phyloP scores from a whole-genome alignment of 225 moss, liverwort and hornwort genomes.

The Marchantia polymorpha region DNA sequence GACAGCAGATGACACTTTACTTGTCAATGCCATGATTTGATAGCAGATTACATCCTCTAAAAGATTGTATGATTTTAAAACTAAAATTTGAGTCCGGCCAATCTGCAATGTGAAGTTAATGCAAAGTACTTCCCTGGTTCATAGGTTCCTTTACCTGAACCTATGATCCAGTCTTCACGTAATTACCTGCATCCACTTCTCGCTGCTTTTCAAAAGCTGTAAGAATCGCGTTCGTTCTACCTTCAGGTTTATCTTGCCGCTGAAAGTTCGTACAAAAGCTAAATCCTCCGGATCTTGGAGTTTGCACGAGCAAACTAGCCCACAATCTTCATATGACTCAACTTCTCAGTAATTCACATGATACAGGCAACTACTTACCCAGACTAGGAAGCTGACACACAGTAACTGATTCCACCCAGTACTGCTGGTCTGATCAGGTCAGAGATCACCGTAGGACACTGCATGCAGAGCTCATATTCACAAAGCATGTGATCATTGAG shows the following conservation, averaged over 20 bases:
- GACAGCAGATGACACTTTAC: neutral
- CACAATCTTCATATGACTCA: neutral
- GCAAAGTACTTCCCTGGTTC: neutral
- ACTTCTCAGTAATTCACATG: neutral
- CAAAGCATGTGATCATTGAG: constrained; percentile 7
- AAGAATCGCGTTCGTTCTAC: neutral
- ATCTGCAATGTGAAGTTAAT: neutral
- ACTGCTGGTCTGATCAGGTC: neutral
- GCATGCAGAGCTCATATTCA: constrained; percentile 8
- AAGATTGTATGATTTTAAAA: neutral
- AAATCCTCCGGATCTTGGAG: neutral
- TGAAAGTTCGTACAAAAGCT: neutral
- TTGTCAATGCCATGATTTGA: neutral
- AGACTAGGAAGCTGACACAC: neutral
- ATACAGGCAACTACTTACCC: neutral
- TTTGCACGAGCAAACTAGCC: neutral
- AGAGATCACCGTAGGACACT: neutral
- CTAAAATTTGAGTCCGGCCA: neutral
- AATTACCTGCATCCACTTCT: constrained; percentile 1
- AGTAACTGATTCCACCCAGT: neutral
- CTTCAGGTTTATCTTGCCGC: neutral
- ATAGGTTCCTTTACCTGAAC: neutral
- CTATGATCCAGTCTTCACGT: constrained; percentile 1
- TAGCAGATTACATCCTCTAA: neutral
- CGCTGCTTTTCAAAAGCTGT: neutral